Evolutionary conservation across 2,329 filamentous ascomycete species (phyloP).

Genomic region (Apiospora pterosperma): DNA sequence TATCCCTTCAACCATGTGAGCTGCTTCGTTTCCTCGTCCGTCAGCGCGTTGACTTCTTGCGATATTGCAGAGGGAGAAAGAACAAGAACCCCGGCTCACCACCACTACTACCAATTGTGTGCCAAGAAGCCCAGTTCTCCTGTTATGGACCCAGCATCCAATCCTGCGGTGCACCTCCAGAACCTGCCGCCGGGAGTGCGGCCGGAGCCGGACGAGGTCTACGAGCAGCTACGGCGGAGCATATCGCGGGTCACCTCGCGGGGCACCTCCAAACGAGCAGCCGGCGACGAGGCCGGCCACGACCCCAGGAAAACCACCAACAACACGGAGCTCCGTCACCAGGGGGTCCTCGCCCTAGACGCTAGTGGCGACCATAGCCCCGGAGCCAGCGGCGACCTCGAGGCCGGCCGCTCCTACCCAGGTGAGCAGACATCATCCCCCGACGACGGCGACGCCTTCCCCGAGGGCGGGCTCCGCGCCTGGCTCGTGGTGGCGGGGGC

Average conservation of each 20-base stretch:
- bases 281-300: too few relatives aligned
- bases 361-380: not conserved
- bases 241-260: not conserved
- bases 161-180: not conserved
- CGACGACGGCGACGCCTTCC: not conserved
- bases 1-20: too few relatives aligned
- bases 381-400: too few relatives aligned
- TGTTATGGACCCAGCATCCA: not conserved
- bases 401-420: not conserved
- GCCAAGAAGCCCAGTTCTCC: not conserved
- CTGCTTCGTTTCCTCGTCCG: too few relatives aligned
- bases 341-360: not conserved
- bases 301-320: too few relatives aligned
- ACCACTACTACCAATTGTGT: too few relatives aligned
- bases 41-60: too few relatives aligned
- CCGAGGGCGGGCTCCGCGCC: constrained; percentile 5
- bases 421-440: not conserved
- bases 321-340: not conserved
- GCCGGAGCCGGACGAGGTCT: not conserved
- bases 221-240: not conserved
- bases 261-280: not conserved
- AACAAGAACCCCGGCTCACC: too few relatives aligned
- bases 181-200: not conserved
- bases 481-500: constrained; percentile 5
- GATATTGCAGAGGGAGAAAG: not conserved